Evolutionary conservation across 176 grass and related monocot genomes (phyloP), one percentile per base, ranked within the genome.

Genomic region (Puya raimondii): DNA sequence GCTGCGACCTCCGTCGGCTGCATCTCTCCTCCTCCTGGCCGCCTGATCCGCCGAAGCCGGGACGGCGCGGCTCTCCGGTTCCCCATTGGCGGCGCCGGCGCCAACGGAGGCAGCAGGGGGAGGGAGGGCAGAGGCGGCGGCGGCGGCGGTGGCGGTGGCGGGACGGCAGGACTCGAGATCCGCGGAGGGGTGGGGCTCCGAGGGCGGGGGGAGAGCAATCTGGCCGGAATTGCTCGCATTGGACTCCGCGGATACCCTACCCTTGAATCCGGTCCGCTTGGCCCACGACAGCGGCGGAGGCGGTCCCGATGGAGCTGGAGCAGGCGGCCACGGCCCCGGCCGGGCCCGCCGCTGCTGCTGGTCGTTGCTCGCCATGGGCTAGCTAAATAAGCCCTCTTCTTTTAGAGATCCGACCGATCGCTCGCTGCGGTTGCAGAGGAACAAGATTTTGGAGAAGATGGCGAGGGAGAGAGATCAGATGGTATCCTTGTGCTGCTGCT

Each of bases 221-320:
- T 90, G 84, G 0, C 82, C 87, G 3, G 94, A 93, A 72, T 73
- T 90, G 50, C 74, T 71, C 22, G 77, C 63, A 51, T 51, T 56
- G 51, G 87, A 87, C 78, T 95, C 87, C 10, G 84, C 87, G 48
- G 91, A 87, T 52, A 87, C 71, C 17, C 84, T 68, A 12, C 74
- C 12, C 80, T 91, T 88, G 72, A 80, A 99, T 10, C 86, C 94
- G 10, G 94, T 93, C 67, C 89, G 85, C 89, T 86, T 90, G 71
- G 94, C 94, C 94, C 90, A 93, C 67, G 94, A 99, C 23, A 93
- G 89, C 42, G 87, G 83, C 75, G 69, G 80, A 49, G 74, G 51
- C 73, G 76, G 76, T 10, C 70, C 56, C 57, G 81, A 72, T 18
- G 79, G 73, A 11, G 82, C 86, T 50, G 79, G 82, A 23, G 70